A percentile compares a stretch with the other conserved stretches of the same genome.
Conservation (phyloP, 2,329 filamentous ascomycete species). For the Pestalotiopsis sp. region DNA sequence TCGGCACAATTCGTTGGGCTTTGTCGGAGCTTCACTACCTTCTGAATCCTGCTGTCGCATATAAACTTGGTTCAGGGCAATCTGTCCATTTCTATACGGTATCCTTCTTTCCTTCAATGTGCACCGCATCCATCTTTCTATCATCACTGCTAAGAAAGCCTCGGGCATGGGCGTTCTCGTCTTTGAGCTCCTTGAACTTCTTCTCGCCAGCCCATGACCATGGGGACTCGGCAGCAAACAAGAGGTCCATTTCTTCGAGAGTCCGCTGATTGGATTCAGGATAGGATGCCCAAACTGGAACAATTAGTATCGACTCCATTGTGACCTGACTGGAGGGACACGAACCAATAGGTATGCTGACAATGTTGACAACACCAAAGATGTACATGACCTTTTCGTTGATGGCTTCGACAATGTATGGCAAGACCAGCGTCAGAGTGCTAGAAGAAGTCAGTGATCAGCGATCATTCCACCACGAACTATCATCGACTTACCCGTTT, state of each 20-base stretch:
- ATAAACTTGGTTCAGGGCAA: no score
- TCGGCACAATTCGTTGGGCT: no score
- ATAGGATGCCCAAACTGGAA: constrained; percentile 68
- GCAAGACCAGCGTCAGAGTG: constrained; percentile 32
- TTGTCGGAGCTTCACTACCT: no score
- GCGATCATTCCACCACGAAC: not conserved
- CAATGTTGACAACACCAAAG: constrained; percentile 68
- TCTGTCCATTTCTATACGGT: not conserved
- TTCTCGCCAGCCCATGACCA: constrained; percentile 74
- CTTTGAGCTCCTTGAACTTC: constrained; percentile 46
- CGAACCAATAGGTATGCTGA: constrained; percentile 61
- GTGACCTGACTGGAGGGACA: not conserved
- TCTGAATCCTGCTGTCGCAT: no score
- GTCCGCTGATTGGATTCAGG: constrained; percentile 76
- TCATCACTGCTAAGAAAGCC: not conserved
- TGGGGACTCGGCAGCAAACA: constrained; percentile 69
- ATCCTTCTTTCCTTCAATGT: not conserved
- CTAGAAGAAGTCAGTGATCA: not conserved
- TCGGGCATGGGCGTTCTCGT: not conserved
- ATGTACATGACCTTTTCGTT: constrained; percentile 74
- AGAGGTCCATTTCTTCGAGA: constrained; percentile 73
- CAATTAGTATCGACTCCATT: not conserved
- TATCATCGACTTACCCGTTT: constrained; percentile 57
- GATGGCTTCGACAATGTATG: constrained; percentile 45
- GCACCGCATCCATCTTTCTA: not conserved